These are phyloP conservation scores for Isabelozyma gotoi DNA, from an alignment of 805 yeast genomes.

Conservation along the genomic window DNA sequence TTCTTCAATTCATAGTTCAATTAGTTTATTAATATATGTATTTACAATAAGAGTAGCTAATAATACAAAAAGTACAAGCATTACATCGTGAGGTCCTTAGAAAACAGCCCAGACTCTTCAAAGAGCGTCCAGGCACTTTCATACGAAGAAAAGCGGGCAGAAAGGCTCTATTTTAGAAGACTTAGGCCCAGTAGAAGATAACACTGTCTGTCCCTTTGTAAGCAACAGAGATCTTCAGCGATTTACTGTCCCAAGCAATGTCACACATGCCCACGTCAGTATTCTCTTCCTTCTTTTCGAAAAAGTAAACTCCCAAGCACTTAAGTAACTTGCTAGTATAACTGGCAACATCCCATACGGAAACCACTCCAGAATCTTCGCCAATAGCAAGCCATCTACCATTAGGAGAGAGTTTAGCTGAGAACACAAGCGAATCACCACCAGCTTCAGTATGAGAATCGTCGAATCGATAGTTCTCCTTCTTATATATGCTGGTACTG, in stretches of 20 bases:
- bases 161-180: too few species aligned
- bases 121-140: too few species aligned
- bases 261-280: constrained; percentile 33
- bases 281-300: constrained; percentile 11
- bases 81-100: too few species aligned
- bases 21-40: too few species aligned
- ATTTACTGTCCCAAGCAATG: constrained; percentile 33
- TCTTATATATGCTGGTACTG: constrained; percentile 29
- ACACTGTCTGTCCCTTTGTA: constrained; percentile 35
- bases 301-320: constrained; percentile 25
- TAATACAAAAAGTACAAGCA: neutral
- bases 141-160: too few species aligned
- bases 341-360: constrained; percentile 47
- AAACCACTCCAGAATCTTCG: constrained; percentile 60
- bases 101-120: too few species aligned
- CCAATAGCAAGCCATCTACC: constrained; percentile 57
- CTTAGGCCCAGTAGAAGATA: constrained; percentile 16
- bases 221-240: constrained; percentile 27
- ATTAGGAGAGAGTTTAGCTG: constrained; percentile 53
- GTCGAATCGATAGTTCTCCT: constrained; percentile 19
- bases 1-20: neutral
- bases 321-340: constrained; percentile 13
- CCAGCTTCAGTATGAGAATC: constrained; percentile 1
- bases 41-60: too few species aligned
- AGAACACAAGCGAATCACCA: constrained; percentile 51